Evolutionary conservation across 257 asterid species (phyloP).

Genomic region (Echites panduratus): DNA sequence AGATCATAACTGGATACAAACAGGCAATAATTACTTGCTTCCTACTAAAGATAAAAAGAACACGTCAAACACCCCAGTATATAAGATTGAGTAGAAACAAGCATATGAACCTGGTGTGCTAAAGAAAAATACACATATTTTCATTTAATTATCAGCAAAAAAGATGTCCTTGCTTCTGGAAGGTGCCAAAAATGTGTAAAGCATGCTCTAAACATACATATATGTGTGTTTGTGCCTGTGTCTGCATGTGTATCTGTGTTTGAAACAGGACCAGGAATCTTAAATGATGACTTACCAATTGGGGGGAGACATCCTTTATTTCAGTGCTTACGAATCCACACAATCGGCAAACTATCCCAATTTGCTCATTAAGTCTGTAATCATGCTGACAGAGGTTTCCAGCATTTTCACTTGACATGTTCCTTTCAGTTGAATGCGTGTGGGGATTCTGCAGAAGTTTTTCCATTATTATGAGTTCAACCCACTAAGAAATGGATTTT

Average conservation of each 20-base stretch:
- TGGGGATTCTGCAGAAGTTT: conserved; percentile 39
- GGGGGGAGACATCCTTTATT: conserved; percentile 80
- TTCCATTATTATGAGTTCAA: conserved; percentile 7
- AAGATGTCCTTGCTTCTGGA: background rate
- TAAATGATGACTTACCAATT: conserved; percentile 56
- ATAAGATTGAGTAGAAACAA: background rate
- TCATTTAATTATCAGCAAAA: background rate
- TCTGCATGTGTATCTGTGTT: background rate
- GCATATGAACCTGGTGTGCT: background rate
- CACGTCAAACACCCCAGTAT: background rate
- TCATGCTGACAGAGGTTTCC: conserved; percentile 61
- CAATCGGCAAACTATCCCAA: conserved; percentile 68
- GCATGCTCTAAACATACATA: background rate
- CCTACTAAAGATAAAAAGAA: background rate
- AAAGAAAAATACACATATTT: background rate
- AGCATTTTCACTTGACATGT: conserved; percentile 24
- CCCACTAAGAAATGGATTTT: background rate
- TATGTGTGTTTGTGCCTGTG: background rate
- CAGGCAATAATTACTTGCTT: background rate
- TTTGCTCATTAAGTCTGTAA: conserved; percentile 67
- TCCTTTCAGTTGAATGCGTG: conserved; percentile 26
- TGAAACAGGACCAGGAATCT: background rate
- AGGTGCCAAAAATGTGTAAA: background rate
- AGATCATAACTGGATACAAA: background rate
- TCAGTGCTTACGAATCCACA: conserved; percentile 77